Base-by-base conservation (phyloP, 1,139 yeast species). In the Hyphopichia fennica region DNA sequence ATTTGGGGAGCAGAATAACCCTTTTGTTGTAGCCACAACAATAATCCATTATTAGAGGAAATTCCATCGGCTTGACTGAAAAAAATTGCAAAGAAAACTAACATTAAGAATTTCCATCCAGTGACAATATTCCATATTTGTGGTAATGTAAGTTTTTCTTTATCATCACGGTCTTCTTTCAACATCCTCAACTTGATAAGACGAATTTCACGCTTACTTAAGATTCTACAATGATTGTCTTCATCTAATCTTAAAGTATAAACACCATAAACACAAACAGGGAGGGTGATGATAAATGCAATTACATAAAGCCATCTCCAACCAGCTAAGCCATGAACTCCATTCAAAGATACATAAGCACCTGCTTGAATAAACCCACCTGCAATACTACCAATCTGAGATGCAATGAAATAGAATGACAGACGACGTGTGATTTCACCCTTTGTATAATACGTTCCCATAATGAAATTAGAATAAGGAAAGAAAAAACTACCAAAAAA, bases 21-120 rank as follows among this genome's bases (percentile, higher is more conserved):
- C 10, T 54, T 43, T n/a, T 44, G 44, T 36, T 49, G 42, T 31
- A 56, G 42, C 61, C 61, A 57, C 18, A 59, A 45, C 33, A 49
- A 48, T 29, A 57, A 42, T 1, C 60, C 62, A 38, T 45, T 48
- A 38, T 57, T 50, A 25, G 62, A 56, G 19, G 58, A 52, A 11
- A 56, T 48, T 3, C 63, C 63, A 42, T 58, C 63, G 8, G 63
- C 62, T 40, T 58, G 63, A 8, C 57, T 51, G 42, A 58, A 58
- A 47, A 58, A 58, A 25, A 58, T 57, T 9, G 63, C 63, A 49
- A 58, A 58, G 5, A 53, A 32, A 4, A 57, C 62, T 41, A 58
- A 45, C 43, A 57, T 44, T 40, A 54, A 49, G 38, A 58, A 58
- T 43, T 48, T 53, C 60, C 59, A 55, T 16, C 52, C 53, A 31